phyloP scores from a whole-genome alignment of 2,329 filamentous ascomycete species.

The Stagonosporopsis chrysanthemi region DNA sequence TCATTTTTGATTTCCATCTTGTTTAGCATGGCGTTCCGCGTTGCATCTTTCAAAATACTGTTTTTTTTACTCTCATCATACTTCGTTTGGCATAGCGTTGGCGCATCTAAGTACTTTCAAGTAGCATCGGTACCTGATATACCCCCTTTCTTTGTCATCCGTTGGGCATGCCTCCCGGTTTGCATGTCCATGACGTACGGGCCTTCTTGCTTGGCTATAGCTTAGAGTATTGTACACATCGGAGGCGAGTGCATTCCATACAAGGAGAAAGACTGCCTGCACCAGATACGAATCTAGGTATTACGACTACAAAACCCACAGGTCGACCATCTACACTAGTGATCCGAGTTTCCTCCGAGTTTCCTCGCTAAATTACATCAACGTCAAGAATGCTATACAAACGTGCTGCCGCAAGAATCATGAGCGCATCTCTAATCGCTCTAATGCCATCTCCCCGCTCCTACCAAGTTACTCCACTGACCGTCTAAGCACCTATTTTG shows the following conservation, averaged over 20 bases:
- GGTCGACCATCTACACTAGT: not conserved
- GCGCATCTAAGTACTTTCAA: not conserved
- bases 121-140: slow-evolving; percentile 2
- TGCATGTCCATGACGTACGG: not conserved
- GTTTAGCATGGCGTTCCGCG: slow-evolving; percentile 12
- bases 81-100: slow-evolving; percentile 12
- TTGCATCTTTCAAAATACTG: not conserved
- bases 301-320: not conserved
- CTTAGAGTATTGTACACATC: not conserved
- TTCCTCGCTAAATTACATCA: not conserved
- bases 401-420: not conserved
- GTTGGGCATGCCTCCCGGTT: not conserved
- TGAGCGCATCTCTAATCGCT: not conserved
- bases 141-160: not conserved
- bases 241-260: not conserved
- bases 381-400: slow-evolving; percentile 1
- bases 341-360: not conserved
- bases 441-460: not conserved
- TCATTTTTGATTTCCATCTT: not conserved
- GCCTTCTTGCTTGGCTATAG: not conserved
- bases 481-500: slow-evolving; percentile 3
- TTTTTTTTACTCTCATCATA: not conserved
- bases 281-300: not conserved
- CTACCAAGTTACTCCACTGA: not conserved
- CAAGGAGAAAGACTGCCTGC: not conserved